phyloP scores from a whole-genome alignment of 306 rosid genomes.

The Mimosa pudica region DNA sequence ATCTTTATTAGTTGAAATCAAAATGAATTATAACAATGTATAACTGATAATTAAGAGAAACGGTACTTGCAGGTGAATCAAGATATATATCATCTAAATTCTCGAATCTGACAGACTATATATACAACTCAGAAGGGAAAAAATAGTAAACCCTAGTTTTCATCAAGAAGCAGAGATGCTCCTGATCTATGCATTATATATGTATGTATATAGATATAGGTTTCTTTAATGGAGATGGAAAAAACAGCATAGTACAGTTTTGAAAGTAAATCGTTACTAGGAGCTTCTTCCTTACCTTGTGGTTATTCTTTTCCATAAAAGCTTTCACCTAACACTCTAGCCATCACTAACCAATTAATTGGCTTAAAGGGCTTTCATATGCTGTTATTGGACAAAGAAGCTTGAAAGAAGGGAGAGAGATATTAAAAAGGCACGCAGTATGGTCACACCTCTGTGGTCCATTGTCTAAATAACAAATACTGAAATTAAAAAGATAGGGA shows the following conservation, averaged over 20 bases:
- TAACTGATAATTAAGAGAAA: constrained; percentile 6
- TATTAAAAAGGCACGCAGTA: constrained; percentile 6
- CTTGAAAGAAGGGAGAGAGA: constrained; percentile 35
- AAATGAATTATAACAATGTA: neutral
- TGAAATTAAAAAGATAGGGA: neutral
- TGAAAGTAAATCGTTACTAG: constrained; percentile 2
- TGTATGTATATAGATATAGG: neutral
- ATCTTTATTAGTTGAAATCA: neutral
- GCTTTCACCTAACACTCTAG: constrained; percentile 51
- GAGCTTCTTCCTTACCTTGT: constrained; percentile 11
- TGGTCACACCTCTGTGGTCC: constrained; percentile 60
- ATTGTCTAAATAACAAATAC: constrained; percentile 23
- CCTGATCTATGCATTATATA: constrained; percentile 21
- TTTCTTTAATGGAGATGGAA: constrained; percentile 32
- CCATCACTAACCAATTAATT: constrained; percentile 50
- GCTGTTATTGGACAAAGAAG: constrained; percentile 42
- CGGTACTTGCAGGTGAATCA: constrained; percentile 40
- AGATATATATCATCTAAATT: constrained; percentile 20
- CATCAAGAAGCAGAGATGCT: constrained; percentile 15
- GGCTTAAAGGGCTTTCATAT: constrained; percentile 45
- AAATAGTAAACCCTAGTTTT: constrained; percentile 50
- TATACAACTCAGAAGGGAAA: constrained; percentile 35
- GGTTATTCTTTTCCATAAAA: constrained; percentile 53
- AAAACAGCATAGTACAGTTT: constrained; percentile 17
- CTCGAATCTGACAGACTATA: constrained; percentile 31